Base-by-base conservation (phyloP, 306 rosid species). In the Sophora flavescens region DNA sequence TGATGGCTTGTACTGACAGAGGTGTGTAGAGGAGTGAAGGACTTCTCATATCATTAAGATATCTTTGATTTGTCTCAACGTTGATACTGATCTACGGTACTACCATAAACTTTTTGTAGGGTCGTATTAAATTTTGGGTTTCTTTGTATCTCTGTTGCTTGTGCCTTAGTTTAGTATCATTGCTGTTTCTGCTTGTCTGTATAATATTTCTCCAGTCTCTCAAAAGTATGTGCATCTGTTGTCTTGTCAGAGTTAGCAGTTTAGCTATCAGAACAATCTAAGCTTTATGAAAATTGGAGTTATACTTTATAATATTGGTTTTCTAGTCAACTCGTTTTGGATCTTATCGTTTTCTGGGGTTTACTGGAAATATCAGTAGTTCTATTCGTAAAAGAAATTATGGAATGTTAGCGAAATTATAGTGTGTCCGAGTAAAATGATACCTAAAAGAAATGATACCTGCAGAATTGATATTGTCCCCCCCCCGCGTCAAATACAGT, bases 1-100 rank as follows among this genome's bases (percentile, higher is more conserved):
- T 94, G 85, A 91, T 81, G 77, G 22, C 9, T 45, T 77, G 66
- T 70, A 77, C 48, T 64, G 41, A 32, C 48, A 48, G 42, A 26
- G 16, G 38, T 22, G 17, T 56, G 60, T 44, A 16, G 76, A 57
- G 72, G 77, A 58, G 53, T 44, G 35, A 61, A 42, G 18, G 45
- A n/a, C 12, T 65, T 52, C 51, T 63, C 45, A 3, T 50, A 9
- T 13, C 57, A 3, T 42, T 22, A 22, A 0, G 1, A 22, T 50
- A 58, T 59, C 72, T 60, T 68, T 44, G 70, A 33, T 51, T 53
- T 72, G 63, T 33, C n/a, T 22, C 77, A 39, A 76, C 17, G 35
- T 58, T n/a, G 65, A 47, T 15, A 63, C 66, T 56, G 58, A 42
- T 44, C 32, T 45, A 68, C 47, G 35, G 18, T 30, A 28, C 30